Evolutionary conservation across 257 asterid species (phyloP), one percentile per base, ranked within the genome.

Genomic region (Nicotiana tomentosiformis): DNA sequence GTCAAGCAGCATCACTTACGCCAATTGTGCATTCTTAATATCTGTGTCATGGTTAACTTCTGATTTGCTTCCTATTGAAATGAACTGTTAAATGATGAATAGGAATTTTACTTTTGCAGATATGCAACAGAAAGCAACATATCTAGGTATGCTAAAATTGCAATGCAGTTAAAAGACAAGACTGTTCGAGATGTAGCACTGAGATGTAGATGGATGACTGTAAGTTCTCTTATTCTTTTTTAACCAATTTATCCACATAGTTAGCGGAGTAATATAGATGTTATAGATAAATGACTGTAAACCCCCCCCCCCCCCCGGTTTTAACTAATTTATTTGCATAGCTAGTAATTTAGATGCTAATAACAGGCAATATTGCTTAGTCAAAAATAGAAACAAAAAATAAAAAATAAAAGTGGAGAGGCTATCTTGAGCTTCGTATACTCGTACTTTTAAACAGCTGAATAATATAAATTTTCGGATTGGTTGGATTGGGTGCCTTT

Each of bases 111-210:
- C 79, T 82, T 86, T 82, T 90, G 90, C 97, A 95, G 99, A 86
- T 90, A 90, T 90, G 92, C 94, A 35, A 86, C 96, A 82, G 97
- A 92, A 35, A 29, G 86, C 78, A 83, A 74, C 84, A 39, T 92
- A 78, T 81, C 89, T 77, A 90, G 94, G 46, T 95, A 92, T 86
- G 93, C 98, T 14, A 93, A 93, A 87, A 95, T 95, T 77, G 90
- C 99, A n/a, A 92, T 84, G 89, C 91, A 93, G 49, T 84, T 95
- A 82, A 88, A 90, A 81, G 97, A 91, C 72, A 95, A 95, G 90
- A 95, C 99, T 15, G 98, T 93, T 85, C 99, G 99, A 12, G 99
- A 95, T 85, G 92, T 93, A 84, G 99, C 98, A 81, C 84, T 95
- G 62, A 96, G 98, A 20, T 91, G 96, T 89, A 92, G 98, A 90